Evolutionary conservation across 495 filamentous ascomycete species (phyloP), one percentile per base, ranked within the genome.

Genomic region (Aspergillus baeticus): DNA sequence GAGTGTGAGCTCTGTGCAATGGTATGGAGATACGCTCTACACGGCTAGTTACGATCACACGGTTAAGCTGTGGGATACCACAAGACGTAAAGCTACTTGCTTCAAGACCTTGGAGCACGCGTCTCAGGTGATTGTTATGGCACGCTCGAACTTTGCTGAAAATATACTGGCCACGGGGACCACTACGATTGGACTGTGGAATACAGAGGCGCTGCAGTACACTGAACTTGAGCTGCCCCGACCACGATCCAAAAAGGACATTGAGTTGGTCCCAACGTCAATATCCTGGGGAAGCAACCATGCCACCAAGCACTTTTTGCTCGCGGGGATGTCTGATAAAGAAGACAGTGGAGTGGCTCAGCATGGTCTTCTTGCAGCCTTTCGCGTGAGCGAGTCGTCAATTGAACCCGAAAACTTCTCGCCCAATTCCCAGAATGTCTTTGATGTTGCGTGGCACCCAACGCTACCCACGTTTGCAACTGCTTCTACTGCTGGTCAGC

Each of bases 11-110:
- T 80, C 83, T n/a, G 83, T 90, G 3, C 81, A 86, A 37, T 95
- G 91, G 72, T 86, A 85, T 33, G 81, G 80, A 18, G 66, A 78
- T 5, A 71, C 71, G 4, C 76, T 92, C 0, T 96, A 86, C 58
- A 92, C 91, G 0, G 87, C 86, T 0, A 89, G 91, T 22, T 95
- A 90, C 61, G 94, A 98, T 58, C 72, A 82, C 6, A 87, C 83
- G 0, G 86, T 94, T 20, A 91, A 91, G 51, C 68, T 91, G 8
- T 98, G 92, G 90, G 73, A 82, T 51, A 70, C 80, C 0, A 52
- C 72, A 4, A 29, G 41, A 67, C 65, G 29, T 36, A 64, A 20
- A 63, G 65, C 64, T 2, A 62, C 51, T 18, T 80, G 74, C 51
- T 47, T 75, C 6, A 77, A 76, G 36, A 84, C 79, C 1, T 79